phyloP scores from a whole-genome alignment of 2,329 filamentous ascomycete species.

The Aureobasidium sp. region DNA sequence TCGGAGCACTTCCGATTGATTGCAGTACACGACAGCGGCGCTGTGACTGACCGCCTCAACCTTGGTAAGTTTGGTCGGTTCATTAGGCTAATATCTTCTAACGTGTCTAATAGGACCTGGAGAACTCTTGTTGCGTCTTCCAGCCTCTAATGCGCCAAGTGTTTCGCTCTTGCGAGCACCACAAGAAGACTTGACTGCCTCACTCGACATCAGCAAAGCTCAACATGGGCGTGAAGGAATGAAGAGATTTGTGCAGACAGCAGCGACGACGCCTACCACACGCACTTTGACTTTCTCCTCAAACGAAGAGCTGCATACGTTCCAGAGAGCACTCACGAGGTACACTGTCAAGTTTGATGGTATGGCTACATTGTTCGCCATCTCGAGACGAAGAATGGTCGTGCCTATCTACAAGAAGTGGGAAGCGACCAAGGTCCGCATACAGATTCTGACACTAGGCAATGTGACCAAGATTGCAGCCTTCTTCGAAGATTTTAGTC shows the following conservation, averaged over 20 bases:
- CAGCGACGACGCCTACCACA: slow-evolving; percentile 53
- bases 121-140: slow-evolving; percentile 38
- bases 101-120: slow-evolving; percentile 26
- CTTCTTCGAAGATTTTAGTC: slow-evolving; percentile 81
- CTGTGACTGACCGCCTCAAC: slow-evolving; percentile 75
- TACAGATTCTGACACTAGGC: slow-evolving; percentile 70
- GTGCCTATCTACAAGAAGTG: slow-evolving; percentile 92
- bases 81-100: neutral
- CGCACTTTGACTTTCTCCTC: slow-evolving; percentile 50
- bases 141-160: slow-evolving; percentile 38
- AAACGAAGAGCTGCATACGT: slow-evolving; percentile 57
- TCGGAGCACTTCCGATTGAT: slow-evolving; percentile 70
- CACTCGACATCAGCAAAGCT: slow-evolving; percentile 44
- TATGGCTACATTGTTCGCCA: slow-evolving; percentile 64
- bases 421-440: slow-evolving; percentile 70
- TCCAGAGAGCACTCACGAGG: slow-evolving; percentile 71
- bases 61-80: slow-evolving; percentile 40
- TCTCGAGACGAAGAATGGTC: slow-evolving; percentile 66
- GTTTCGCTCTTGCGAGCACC: slow-evolving; percentile 61
- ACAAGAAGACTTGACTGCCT: slow-evolving; percentile 69
- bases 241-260: slow-evolving; percentile 50
- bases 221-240: slow-evolving; percentile 50
- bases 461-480: slow-evolving; percentile 69
- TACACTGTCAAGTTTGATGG: slow-evolving; percentile 52
- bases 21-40: slow-evolving; percentile 66